Conservation (phyloP, 768 basidiomycete genomes). For the Trametopsis cervina region DNA sequence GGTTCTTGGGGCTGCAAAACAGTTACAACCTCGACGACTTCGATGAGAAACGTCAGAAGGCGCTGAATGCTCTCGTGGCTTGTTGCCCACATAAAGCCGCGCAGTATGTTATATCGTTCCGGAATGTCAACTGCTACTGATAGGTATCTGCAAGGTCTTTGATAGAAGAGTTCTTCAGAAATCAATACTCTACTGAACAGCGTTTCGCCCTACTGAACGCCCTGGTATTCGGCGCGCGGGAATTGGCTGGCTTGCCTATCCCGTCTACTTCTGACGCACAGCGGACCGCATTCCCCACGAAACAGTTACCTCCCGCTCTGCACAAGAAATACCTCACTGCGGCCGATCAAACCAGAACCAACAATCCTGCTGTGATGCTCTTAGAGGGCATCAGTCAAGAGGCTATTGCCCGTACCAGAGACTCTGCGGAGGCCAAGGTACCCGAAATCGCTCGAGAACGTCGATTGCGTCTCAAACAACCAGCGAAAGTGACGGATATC, state of each 20-base stretch:
- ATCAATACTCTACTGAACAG: conserved; percentile 85
- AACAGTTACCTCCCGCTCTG: conserved; percentile 60
- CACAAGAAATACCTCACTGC: conserved; percentile 61
- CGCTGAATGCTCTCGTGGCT: conserved; percentile 71
- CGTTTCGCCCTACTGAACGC: conserved; percentile 82
- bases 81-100: conserved; percentile 75
- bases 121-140: not conserved
- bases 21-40: conserved; percentile 83
- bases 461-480: conserved; percentile 54
- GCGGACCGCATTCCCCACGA: conserved; percentile 68
- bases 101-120: conserved; percentile 49
- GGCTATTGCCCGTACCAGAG: conserved; percentile 56
- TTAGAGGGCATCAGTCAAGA: conserved; percentile 55
- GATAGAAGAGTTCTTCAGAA: conserved; percentile 90
- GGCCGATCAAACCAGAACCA: conserved; percentile 27
- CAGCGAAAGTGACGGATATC: conserved; percentile 41
- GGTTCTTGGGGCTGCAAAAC: conserved; percentile 68
- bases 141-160: conserved; percentile 46
- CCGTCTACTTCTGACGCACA: conserved; percentile 25
- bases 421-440: conserved; percentile 44
- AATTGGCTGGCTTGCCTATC: conserved; percentile 52
- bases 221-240: conserved; percentile 78
- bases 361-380: conserved; percentile 45
- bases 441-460: conserved; percentile 69
- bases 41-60: conserved; percentile 64